Conservation (phyloP, 805 yeast genomes). For the Hanseniaspora nectarophila region DNA sequence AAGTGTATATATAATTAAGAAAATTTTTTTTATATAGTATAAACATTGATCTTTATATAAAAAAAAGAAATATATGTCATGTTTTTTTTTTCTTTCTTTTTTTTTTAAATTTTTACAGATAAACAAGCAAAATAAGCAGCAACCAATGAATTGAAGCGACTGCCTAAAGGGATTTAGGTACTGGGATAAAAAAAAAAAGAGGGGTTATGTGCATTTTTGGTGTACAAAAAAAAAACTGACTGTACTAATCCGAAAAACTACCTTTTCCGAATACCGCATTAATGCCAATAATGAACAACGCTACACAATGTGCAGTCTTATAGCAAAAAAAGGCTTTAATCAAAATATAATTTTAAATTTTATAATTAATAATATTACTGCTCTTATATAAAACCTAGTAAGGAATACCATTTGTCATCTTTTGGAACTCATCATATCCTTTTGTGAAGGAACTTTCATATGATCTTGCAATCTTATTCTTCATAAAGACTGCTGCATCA, state of each 20-base stretch:
- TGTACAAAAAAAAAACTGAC: background rate
- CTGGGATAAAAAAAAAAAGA: background rate
- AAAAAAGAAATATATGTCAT: background rate
- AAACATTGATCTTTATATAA: no score
- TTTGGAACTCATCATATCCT: constrained; percentile 95
- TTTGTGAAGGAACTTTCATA: constrained; percentile 81
- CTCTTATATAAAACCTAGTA: constrained; percentile 34
- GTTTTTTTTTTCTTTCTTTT: background rate
- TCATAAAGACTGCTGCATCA: constrained; percentile 72
- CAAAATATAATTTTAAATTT: no score
- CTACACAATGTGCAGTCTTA: background rate
- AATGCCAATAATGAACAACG: no score
- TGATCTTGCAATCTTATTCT: constrained; percentile 62
- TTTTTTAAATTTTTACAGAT: no score
- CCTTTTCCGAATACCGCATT: background rate
- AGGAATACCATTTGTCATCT: constrained; percentile 93
- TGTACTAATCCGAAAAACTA: background rate
- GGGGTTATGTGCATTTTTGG: no score
- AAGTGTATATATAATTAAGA: no score
- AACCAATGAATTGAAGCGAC: no score
- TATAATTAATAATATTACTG: background rate
- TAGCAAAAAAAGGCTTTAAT: no score
- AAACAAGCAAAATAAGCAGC: no score
- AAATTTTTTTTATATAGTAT: background rate
- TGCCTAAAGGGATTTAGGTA: background rate